phyloP scores from a whole-genome alignment of 2,329 filamentous ascomycete species.

The Botrytis cinerea region DNA sequence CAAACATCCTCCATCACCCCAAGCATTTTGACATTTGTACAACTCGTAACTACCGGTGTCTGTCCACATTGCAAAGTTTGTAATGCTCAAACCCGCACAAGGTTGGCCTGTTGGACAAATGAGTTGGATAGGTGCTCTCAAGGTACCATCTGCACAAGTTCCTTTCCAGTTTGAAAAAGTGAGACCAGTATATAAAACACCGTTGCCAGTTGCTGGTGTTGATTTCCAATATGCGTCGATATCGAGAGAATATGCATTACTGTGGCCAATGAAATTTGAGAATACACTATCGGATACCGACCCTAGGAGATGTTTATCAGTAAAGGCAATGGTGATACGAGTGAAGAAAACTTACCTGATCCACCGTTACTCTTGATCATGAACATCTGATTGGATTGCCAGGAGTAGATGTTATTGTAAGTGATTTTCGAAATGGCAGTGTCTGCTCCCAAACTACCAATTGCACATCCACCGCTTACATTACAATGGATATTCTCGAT shows the following conservation, averaged over 20 bases:
- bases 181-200: constrained; percentile 55
- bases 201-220: constrained; percentile 48
- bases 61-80: constrained; percentile 44
- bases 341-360: neutral
- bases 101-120: constrained; percentile 38
- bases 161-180: constrained; percentile 59
- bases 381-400: constrained; percentile 57
- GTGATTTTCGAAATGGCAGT: constrained; percentile 54
- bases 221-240: constrained; percentile 58
- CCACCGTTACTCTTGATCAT: constrained; percentile 65
- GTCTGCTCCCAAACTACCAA: constrained; percentile 55
- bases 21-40: constrained; percentile 24
- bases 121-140: constrained; percentile 41
- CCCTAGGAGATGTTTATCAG: constrained; percentile 43
- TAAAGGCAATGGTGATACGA: neutral
- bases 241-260: constrained; percentile 59
- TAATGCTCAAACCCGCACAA: constrained; percentile 41
- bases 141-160: constrained; percentile 41
- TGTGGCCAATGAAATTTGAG: constrained; percentile 61
- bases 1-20: constrained; percentile 23
- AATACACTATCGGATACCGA: constrained; percentile 53
- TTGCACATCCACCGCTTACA: constrained; percentile 58
- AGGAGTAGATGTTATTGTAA: constrained; percentile 52
- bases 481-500: constrained; percentile 64
- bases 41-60: constrained; percentile 22